Percentiles rank a stretch among this genome's conserved stretches.
These are phyloP conservation scores for Camellia lanceoleosa DNA, from an alignment of 148 eudicot species.

Conservation along the genomic window DNA sequence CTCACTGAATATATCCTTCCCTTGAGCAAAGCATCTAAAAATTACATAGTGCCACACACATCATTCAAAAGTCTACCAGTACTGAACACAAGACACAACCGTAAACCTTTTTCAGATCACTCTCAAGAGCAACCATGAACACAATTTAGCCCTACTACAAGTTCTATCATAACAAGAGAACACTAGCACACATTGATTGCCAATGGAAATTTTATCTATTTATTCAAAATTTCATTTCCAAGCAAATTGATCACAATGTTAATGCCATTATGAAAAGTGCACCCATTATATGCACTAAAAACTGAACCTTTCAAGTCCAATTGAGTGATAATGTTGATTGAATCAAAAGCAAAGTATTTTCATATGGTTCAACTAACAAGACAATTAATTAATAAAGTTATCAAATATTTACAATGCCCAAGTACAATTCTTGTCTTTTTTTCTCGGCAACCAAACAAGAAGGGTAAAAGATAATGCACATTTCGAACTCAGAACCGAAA, in stretches of 20 bases:
- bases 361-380: background rate
- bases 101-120: background rate
- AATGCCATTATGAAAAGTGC: background rate
- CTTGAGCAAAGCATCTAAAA: background rate
- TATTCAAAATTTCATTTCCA: background rate
- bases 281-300: background rate
- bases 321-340: constrained; percentile 1
- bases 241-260: background rate
- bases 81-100: background rate
- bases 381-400: background rate
- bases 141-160: too few relatives aligned
- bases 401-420: too few relatives aligned
- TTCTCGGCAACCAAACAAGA: constrained; percentile 4
- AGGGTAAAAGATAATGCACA: background rate
- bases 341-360: background rate
- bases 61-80: background rate
- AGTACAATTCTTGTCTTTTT: background rate
- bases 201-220: too few relatives aligned
- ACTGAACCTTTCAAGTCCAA: background rate
- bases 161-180: background rate
- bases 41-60: background rate
- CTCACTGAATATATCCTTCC: background rate
- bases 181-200: background rate
- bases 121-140: background rate
- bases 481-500: background rate